phyloP scores from a whole-genome alignment of 2,329 filamentous ascomycete species.

The Sporothrix variecibatus region DNA sequence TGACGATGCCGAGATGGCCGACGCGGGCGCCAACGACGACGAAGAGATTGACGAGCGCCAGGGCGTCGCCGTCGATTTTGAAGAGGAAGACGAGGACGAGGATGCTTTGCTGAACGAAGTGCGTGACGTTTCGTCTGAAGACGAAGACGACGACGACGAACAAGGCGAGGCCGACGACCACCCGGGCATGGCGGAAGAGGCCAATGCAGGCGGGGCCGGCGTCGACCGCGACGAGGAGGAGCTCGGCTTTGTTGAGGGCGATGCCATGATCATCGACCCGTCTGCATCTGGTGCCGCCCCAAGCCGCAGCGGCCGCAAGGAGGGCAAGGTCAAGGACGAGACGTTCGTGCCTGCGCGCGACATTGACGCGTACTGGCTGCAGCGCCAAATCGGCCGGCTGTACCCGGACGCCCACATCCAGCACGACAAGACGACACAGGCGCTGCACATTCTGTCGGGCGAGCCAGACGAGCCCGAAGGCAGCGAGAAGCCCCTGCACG shows the following conservation, averaged over 20 bases:
- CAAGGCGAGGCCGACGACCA: conserved; percentile 60
- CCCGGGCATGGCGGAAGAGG: conserved; percentile 54
- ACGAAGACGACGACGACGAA: conserved; percentile 75
- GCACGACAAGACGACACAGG: conserved; percentile 86
- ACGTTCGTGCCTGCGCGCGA: conserved; percentile 77
- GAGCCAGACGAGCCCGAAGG: conserved; percentile 69
- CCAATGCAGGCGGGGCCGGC: conserved; percentile 52
- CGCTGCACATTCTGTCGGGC: conserved; percentile 79
- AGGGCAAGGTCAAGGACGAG: conserved; percentile 54
- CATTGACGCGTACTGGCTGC: conserved; percentile 96
- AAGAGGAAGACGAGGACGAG: conserved; percentile 84
- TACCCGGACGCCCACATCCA: conserved; percentile 92
- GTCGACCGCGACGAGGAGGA: conserved; percentile 53
- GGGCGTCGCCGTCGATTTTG: conserved; percentile 96
- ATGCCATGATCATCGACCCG: conserved; percentile 79
- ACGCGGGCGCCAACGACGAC: conserved; percentile 57
- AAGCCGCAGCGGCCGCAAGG: conserved; percentile 52
- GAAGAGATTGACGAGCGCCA: conserved; percentile 90
- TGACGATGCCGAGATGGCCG: conserved; percentile 79
- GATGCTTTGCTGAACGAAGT: conserved; percentile 80
- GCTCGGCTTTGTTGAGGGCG: conserved; percentile 58
- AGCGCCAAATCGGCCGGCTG: conserved; percentile 83
- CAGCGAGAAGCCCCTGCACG: conserved; percentile 80
- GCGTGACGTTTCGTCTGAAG: conserved; percentile 81
- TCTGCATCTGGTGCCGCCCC: conserved; percentile 52